A percentile compares a stretch with the other conserved stretches of the same genome.
phyloP scores from a whole-genome alignment of 805 yeast genomes.

The Debaryomyces prosopidis region DNA sequence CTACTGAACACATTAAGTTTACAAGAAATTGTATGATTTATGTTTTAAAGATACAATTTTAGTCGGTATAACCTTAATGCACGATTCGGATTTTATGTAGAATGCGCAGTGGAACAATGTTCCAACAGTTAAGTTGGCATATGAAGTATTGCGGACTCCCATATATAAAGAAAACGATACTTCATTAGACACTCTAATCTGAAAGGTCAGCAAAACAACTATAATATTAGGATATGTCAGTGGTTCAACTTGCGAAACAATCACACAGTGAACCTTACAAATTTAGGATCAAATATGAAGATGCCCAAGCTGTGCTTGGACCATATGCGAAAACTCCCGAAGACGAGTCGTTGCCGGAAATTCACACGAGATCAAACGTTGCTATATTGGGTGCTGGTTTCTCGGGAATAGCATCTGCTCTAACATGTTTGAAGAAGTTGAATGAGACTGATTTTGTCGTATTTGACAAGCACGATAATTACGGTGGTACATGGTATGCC shows the following conservation, averaged over 20 bases:
- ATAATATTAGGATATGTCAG: conserved; percentile 20
- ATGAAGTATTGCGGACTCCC: too few species aligned
- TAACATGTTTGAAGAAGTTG: conserved; percentile 25
- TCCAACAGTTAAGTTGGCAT: too few species aligned
- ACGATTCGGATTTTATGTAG: too few species aligned
- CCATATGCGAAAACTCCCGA: conserved; percentile 16
- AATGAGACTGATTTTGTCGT: conserved; percentile 30
- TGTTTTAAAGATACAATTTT: too few species aligned
- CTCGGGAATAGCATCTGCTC: conserved; percentile 35
- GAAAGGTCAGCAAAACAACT: neutral
- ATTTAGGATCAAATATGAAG: conserved; percentile 28
- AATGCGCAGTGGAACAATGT: too few species aligned
- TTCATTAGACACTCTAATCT: too few species aligned
- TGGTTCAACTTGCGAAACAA: conserved; percentile 24
- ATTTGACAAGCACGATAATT: conserved; percentile 39
- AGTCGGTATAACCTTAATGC: too few species aligned
- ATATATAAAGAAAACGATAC: too few species aligned
- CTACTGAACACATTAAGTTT: too few species aligned
- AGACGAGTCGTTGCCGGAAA: conserved; percentile 17
- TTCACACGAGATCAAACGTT: conserved; percentile 26
- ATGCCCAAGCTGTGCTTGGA: conserved; percentile 27
- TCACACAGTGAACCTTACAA: conserved; percentile 33
- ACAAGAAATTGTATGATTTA: too few species aligned
- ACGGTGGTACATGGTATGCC: conserved; percentile 49
- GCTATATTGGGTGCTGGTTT: conserved; percentile 44